phyloP scores from a whole-genome alignment of 345 rosid genomes.

The Syzygium oleosum region DNA sequence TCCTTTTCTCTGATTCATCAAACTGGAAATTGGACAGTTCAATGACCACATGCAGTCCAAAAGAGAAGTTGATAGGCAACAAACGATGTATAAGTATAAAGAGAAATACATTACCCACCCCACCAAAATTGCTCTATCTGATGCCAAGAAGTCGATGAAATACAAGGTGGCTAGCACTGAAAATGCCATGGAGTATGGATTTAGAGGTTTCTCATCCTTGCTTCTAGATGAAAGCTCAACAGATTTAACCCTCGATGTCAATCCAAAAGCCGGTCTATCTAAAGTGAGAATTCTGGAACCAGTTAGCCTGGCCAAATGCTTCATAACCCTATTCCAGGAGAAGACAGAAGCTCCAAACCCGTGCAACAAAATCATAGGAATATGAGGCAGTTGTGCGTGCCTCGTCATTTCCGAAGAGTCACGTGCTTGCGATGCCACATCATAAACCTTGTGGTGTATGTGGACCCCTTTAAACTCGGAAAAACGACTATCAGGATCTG shows the following conservation, averaged over 20 bases:
- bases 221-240: constrained; percentile 4
- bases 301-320: constrained; percentile 48
- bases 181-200: constrained; percentile 78
- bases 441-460: constrained; percentile 58
- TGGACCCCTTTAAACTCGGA: constrained; percentile 78
- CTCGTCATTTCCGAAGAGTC: constrained; percentile 3
- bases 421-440: constrained; percentile 21
- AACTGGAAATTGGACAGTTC: neutral
- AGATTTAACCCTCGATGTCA: constrained; percentile 54
- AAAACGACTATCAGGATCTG: constrained; percentile 80
- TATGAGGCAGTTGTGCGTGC: neutral
- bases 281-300: constrained; percentile 73
- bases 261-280: constrained; percentile 82
- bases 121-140: constrained; percentile 62
- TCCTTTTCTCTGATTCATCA: neutral
- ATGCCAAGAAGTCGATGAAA: constrained; percentile 58
- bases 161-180: constrained; percentile 65
- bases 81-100: neutral
- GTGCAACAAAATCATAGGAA: constrained; percentile 67
- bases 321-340: constrained; percentile 76
- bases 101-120: constrained; percentile 41
- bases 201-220: constrained; percentile 32
- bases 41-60: neutral
- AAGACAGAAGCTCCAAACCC: constrained; percentile 91
- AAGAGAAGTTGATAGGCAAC: neutral